Percentiles rank a stretch among this genome's conserved stretches.
These are phyloP conservation scores for Fraxinus baroniana DNA, from an alignment of 305 asterid species.

Conservation along the genomic window DNA sequence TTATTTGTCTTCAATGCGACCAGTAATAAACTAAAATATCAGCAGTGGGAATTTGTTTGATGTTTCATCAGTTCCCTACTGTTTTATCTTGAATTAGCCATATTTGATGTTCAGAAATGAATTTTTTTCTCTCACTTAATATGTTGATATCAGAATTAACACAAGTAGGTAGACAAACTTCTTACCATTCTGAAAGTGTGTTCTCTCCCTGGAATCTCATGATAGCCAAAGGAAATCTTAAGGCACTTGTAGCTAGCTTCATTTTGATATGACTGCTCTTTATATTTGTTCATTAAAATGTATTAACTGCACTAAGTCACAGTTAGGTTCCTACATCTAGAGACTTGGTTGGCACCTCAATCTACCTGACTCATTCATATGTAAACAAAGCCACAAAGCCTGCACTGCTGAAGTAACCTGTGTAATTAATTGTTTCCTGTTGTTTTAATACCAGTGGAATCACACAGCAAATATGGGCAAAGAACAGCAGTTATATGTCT, in stretches of 20 bases:
- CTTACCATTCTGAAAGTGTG: not conserved
- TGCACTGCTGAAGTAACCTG: constrained; percentile 13
- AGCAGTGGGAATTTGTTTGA: not conserved
- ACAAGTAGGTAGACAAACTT: not conserved
- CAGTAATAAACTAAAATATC: not conserved
- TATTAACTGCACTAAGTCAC: not conserved
- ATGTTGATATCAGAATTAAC: not conserved
- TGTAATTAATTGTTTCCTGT: constrained; percentile 16
- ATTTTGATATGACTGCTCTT: constrained; percentile 2
- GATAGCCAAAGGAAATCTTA: constrained; percentile 3
- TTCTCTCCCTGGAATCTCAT: not conserved
- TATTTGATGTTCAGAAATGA: constrained; percentile 1
- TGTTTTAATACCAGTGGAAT: constrained; percentile 63
- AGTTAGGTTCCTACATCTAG: not conserved
- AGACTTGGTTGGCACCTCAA: not conserved
- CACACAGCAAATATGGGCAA: constrained; percentile 84
- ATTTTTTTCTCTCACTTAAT: constrained; percentile 7
- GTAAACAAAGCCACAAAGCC: not conserved
- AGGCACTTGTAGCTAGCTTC: not conserved
- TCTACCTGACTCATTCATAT: not conserved
- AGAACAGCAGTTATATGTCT: constrained; percentile 82
- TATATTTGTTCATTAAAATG: not conserved
- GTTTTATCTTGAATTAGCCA: not conserved
- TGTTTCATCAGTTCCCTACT: not conserved
- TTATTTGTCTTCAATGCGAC: not conserved